A percentile compares a stretch with the other conserved stretches of the same genome.
Evolutionary conservation across 2,329 filamentous ascomycete species (phyloP).

Genomic region (Colletotrichum phormii): DNA sequence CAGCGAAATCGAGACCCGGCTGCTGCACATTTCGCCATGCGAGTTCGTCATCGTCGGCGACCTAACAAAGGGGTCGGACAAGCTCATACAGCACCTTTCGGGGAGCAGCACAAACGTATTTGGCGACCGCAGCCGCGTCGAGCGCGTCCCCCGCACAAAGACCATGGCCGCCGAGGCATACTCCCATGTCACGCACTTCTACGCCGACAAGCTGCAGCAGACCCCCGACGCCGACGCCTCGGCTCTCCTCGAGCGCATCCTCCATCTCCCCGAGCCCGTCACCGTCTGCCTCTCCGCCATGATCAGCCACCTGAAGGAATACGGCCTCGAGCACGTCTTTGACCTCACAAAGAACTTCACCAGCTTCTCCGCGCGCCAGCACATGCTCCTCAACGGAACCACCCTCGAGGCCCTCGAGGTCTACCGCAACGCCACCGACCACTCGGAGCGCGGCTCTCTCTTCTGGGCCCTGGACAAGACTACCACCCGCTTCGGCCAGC

Average conservation of each 20-base stretch:
- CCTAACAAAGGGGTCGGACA: slow-evolving; percentile 90
- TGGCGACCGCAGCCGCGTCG: slow-evolving; percentile 88
- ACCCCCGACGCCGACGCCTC: slow-evolving; percentile 53
- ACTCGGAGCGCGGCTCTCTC: slow-evolving; percentile 85
- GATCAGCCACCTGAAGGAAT: slow-evolving; percentile 93
- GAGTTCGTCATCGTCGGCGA: slow-evolving; percentile 95
- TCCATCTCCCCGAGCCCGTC: slow-evolving; percentile 85
- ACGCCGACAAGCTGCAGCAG: slow-evolving; percentile 84
- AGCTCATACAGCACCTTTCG: slow-evolving; percentile 89
- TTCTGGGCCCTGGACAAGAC: slow-evolving; percentile 98
- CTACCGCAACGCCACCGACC: slow-evolving; percentile 93
- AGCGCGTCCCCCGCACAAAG: slow-evolving; percentile 80
- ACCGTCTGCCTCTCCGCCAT: slow-evolving; percentile 95
- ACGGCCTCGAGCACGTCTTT: slow-evolving; percentile 94
- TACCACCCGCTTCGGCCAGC: slow-evolving; percentile 86
- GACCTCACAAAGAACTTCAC: slow-evolving; percentile 97
- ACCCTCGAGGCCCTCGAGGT: slow-evolving; percentile 94
- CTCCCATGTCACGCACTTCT: slow-evolving; percentile 92
- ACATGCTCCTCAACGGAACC: slow-evolving; percentile 97
- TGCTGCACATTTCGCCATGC: slow-evolving; percentile 94
- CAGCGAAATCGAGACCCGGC: slow-evolving; percentile 92
- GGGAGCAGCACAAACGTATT: slow-evolving; percentile 92
- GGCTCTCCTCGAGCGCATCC: slow-evolving; percentile 83
- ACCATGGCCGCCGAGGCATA: slow-evolving; percentile 87
- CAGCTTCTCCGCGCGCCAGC: slow-evolving; percentile 90